These are phyloP conservation scores for Chrysanthemum makinoi DNA, from an alignment of 129 eudicot genomes.

Conservation along the genomic window DNA sequence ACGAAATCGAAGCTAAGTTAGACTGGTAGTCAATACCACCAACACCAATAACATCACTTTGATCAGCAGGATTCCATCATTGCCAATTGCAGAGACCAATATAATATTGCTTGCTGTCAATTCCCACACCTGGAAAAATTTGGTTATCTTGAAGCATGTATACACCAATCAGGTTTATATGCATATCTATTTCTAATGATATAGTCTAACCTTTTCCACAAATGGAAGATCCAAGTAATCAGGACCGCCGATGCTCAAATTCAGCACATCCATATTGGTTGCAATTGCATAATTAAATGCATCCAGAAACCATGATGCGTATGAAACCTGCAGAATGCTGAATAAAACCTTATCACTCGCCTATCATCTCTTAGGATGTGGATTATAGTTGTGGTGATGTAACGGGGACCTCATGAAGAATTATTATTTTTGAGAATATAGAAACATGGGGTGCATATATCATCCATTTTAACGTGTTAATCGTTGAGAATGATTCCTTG, in stretches of 20 bases:
- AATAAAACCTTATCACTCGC: constrained; percentile 55
- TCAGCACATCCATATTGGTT: constrained; percentile 77
- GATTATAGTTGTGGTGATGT: too few relatives aligned
- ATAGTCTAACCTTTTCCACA: constrained; percentile 46
- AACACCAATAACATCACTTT: constrained; percentile 87
- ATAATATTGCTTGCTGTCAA: constrained; percentile 77
- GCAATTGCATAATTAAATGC: constrained; percentile 89
- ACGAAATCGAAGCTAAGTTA: constrained; percentile 78
- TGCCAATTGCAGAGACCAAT: constrained; percentile 85
- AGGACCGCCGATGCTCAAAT: constrained; percentile 86
- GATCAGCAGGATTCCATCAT: constrained; percentile 94
- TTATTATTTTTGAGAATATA: too few relatives aligned
- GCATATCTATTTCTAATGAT: too few relatives aligned
- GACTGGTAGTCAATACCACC: constrained; percentile 80
- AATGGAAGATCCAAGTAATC: constrained; percentile 85
- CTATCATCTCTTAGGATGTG: too few relatives aligned
- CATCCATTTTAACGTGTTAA: too few relatives aligned
- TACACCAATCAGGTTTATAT: too few relatives aligned
- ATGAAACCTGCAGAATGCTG: constrained; percentile 85
- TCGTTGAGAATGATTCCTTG: too few relatives aligned
- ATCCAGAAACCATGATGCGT: constrained; percentile 89
- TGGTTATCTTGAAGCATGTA: constrained; percentile 10
- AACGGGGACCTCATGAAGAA: too few relatives aligned
- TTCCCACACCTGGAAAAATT: constrained; percentile 76
- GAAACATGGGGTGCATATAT: too few relatives aligned